Evolutionary conservation across 2,329 filamentous ascomycete species (phyloP).

Genomic region (Teratosphaeria destructans): DNA sequence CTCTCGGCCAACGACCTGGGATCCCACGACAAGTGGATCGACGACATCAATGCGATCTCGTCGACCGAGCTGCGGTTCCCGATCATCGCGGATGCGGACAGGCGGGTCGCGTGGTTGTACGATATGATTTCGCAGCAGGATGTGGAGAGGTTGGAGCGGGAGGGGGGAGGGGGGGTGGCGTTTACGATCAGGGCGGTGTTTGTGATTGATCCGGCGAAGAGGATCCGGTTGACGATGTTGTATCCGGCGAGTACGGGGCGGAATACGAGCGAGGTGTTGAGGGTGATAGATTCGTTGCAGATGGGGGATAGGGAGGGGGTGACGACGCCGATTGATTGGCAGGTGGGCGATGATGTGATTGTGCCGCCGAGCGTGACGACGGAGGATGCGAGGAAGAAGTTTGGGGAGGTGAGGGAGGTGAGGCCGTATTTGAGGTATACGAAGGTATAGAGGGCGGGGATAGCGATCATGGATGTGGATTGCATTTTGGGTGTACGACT

Average conservation of each 20-base stretch:
- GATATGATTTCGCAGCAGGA: slow-evolving; percentile 35
- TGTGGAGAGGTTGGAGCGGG: slow-evolving; percentile 22
- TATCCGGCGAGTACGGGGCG: slow-evolving; percentile 82
- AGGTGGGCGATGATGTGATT: slow-evolving; percentile 81
- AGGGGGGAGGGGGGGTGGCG: slow-evolving; percentile 47
- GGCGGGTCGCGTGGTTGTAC: slow-evolving; percentile 39
- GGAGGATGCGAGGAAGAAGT: slow-evolving; percentile 77
- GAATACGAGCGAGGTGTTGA: slow-evolving; percentile 47
- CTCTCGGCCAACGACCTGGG: slow-evolving; percentile 74
- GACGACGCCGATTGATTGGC: slow-evolving; percentile 72
- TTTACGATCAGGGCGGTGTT: slow-evolving; percentile 94
- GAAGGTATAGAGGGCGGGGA: slow-evolving; percentile 17
- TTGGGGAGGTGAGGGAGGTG: slow-evolving; percentile 58
- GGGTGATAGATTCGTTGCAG: slow-evolving; percentile 49
- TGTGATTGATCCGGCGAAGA: slow-evolving; percentile 89
- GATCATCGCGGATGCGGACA: slow-evolving; percentile 41
- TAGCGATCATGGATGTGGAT: neutral
- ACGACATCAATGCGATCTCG: slow-evolving; percentile 51
- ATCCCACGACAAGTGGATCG: slow-evolving; percentile 81
- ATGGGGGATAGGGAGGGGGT: slow-evolving; percentile 69
- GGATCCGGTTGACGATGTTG: slow-evolving; percentile 81
- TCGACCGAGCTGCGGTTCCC: slow-evolving; percentile 38
- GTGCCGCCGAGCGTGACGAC: slow-evolving; percentile 75
- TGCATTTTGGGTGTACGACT: neutral
- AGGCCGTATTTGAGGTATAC: slow-evolving; percentile 67